Evolutionary conservation across 495 filamentous ascomycete species (phyloP), one percentile per base, ranked within the genome.

Genomic region (Talaromyces nanjingensis): DNA sequence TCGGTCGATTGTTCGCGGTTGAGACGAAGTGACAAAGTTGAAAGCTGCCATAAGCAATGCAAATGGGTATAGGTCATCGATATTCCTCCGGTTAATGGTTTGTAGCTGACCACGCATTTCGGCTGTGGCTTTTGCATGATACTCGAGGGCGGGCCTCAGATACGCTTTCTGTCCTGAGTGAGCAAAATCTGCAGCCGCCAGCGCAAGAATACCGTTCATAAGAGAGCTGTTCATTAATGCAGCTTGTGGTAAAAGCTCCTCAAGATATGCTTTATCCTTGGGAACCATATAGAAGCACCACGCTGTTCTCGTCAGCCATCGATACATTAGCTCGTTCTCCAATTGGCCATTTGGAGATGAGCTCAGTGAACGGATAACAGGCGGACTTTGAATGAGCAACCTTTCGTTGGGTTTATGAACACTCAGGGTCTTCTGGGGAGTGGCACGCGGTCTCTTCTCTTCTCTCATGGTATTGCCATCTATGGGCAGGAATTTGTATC

Each of bases 271-370:
- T 27, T 27, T 27, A 27, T 27, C 27, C 3, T 27, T 27, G 3
- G 27, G 27, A 27, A 59, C 16, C 27, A 6, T 37, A 37, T 33
- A 59, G 31, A 59, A 31, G 25, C 56, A 14, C 56, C 56, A 59
- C 29, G 31, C 18, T n/a, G 56, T 59, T 22, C 56, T 59, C 27
- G 31, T 59, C 6, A 59, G 16, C 56, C 56, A 59, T 20, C 56
- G 31, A 34, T 59, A 14, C 56, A 59, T 59, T 11, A 59, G 34
- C 31, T 37, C 27, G 2, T 20, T 11, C 31, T 59, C 16, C 9
- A 39, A 22, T 18, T 4, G 14, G 6, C 20, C 9, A 6, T 11
- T 5, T 59, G 14, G 56, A 37, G 31, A 22, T 16, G 34, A 12
- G 18, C 18, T 59, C n/a, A 37, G 31, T 59, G 56, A 39, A 8